Evolutionary conservation across 2,329 filamentous ascomycete species (phyloP).

Genomic region (Juglanconis juglandina): DNA sequence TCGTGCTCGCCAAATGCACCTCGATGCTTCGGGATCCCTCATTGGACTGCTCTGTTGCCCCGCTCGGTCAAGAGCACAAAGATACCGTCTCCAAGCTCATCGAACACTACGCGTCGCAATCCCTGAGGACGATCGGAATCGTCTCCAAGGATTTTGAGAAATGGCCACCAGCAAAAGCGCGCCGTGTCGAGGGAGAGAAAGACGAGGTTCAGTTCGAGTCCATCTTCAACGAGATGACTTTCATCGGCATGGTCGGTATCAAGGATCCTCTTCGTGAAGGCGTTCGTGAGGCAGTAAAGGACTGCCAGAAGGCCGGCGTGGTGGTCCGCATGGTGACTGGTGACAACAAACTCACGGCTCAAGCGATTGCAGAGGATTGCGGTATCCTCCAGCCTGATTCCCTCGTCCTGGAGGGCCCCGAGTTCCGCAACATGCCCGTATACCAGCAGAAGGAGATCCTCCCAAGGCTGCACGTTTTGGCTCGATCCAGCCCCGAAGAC

Average conservation of each 20-base stretch:
- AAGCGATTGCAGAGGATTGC: conserved; percentile 75
- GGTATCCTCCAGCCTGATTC: conserved; percentile 68
- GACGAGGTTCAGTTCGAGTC: conserved; percentile 64
- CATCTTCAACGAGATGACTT: conserved; percentile 64
- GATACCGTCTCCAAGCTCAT: conserved; percentile 64
- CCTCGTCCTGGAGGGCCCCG: conserved; percentile 73
- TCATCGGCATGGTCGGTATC: conserved; percentile 72
- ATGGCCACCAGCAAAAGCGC: conserved; percentile 72
- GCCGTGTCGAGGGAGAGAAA: conserved; percentile 51
- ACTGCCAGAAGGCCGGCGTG: conserved; percentile 73
- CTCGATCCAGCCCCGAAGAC: conserved; percentile 72
- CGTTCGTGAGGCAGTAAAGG: conserved; percentile 68
- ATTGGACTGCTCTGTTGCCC: conserved; percentile 36
- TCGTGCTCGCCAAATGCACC: conserved; percentile 56
- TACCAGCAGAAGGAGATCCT: conserved; percentile 65
- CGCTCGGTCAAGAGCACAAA: conserved; percentile 51
- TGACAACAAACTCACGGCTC: conserved; percentile 75
- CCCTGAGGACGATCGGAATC: conserved; percentile 79
- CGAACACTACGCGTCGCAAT: conserved; percentile 72
- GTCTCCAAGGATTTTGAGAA: conserved; percentile 79
- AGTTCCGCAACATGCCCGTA: conserved; percentile 69
- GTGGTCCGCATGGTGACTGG: conserved; percentile 83
- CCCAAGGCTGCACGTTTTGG: conserved; percentile 67
- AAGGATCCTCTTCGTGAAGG: conserved; percentile 75
- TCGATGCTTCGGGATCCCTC: conserved; percentile 49